Percentiles rank a stretch among this genome's conserved stretches.
phyloP scores from a whole-genome alignment of 2,329 filamentous ascomycete species.

The Sporothrix phasma region DNA sequence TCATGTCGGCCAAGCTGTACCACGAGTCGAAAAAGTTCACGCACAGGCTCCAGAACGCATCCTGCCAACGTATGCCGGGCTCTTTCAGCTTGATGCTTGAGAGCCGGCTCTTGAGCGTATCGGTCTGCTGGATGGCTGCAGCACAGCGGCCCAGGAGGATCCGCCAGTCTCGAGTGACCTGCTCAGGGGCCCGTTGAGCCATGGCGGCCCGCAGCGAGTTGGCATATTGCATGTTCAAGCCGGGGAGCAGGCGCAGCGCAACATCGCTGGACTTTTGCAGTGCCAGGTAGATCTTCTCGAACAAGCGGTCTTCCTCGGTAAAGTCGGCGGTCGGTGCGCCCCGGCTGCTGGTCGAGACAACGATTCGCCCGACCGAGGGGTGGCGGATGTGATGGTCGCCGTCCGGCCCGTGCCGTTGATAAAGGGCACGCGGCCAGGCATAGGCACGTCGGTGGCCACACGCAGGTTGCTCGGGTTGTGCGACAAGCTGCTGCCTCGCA shows the following conservation, averaged over 20 bases:
- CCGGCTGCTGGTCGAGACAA: conserved; percentile 48
- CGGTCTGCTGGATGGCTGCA: conserved; percentile 60
- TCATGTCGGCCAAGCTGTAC: conserved; percentile 52
- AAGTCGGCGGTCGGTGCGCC: conserved; percentile 47
- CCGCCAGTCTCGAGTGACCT: conserved; percentile 56
- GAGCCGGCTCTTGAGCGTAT: conserved; percentile 61
- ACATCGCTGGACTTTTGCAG: conserved; percentile 64
- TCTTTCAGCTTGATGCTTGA: conserved; percentile 78
- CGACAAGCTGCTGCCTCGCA: conserved; percentile 28
- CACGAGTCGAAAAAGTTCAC: conserved; percentile 64
- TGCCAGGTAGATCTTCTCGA: conserved; percentile 73
- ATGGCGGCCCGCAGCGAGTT: conserved; percentile 54
- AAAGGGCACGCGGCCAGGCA: conserved; percentile 31
- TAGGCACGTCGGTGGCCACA: conserved; percentile 46
- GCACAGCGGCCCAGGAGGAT: conserved; percentile 62
- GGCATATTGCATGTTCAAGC: conserved; percentile 56
- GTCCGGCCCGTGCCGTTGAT: conserved; percentile 42
- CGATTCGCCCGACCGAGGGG: conserved; percentile 73
- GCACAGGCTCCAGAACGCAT: conserved; percentile 58
- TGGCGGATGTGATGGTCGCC: conserved; percentile 47
- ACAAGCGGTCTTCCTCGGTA: conserved; percentile 67
- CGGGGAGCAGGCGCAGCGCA: conserved; percentile 61
- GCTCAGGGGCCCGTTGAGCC: conserved; percentile 48
- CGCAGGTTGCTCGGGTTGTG: conserved; percentile 45
- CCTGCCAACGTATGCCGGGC: conserved; percentile 57